Evolutionary conservation across 352 stramenopile genomes (phyloP).

Genomic region (Pythium periplocum): DNA sequence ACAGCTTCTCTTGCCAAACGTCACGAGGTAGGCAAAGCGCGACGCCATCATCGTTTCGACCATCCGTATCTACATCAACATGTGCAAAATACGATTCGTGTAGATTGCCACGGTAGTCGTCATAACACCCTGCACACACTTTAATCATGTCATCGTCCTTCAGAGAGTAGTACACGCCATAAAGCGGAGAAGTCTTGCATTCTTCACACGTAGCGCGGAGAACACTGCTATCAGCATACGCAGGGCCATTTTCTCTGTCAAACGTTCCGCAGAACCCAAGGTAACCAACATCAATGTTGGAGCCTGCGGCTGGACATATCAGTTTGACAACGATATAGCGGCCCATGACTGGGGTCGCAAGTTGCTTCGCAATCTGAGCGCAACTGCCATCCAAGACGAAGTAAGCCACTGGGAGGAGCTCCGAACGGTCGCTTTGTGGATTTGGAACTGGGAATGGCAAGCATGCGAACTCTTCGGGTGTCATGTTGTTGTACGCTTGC

Average conservation of each 20-base stretch:
- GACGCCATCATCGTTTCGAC: conserved; percentile 25
- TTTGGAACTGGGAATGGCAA: conserved; percentile 61
- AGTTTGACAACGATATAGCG: conserved; percentile 81
- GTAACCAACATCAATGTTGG: conserved; percentile 85
- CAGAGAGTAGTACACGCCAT: conserved; percentile 53
- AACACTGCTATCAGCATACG: conserved; percentile 48
- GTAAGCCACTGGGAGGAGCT: conserved; percentile 65
- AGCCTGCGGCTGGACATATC: conserved; percentile 47
- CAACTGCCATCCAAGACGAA: conserved; percentile 76
- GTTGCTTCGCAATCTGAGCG: conserved; percentile 70
- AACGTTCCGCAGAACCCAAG: conserved; percentile 75
- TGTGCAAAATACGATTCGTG: conserved; percentile 45
- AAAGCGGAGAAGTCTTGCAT: conserved; percentile 36
- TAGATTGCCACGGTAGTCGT: conserved; percentile 63
- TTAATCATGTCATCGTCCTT: conserved; percentile 55
- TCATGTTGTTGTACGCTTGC: conserved; percentile 62
- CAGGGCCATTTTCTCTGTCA: conserved; percentile 78
- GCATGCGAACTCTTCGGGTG: conserved; percentile 66
- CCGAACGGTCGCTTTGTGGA: conserved; percentile 42
- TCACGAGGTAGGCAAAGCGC: conserved; percentile 47
- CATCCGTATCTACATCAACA: conserved; percentile 25
- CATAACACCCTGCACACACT: conserved; percentile 70
- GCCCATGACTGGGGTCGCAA: conserved; percentile 58
- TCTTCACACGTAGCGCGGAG: conserved; percentile 29
- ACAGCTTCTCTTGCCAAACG: conserved; percentile 45